These are phyloP conservation scores for Lentinus tigrinus DNA, from an alignment of 768 basidiomycete species.

Conservation along the genomic window DNA sequence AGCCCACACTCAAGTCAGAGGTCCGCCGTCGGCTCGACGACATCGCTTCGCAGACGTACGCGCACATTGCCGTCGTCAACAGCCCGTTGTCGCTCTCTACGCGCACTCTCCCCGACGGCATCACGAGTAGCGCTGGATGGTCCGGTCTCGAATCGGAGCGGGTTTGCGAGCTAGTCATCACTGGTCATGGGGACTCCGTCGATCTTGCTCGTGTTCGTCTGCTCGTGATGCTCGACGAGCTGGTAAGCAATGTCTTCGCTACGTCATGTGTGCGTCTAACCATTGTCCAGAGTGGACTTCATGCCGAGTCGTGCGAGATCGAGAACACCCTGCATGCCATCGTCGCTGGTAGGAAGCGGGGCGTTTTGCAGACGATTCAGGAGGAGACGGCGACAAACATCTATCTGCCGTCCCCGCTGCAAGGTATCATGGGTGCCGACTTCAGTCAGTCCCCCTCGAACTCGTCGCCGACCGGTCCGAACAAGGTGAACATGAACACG, in stretches of 20 bases:
- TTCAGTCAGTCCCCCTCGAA: conserved; percentile 38
- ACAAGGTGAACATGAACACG: conserved; percentile 63
- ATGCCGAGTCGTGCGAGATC: conserved; percentile 89
- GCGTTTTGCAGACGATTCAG: conserved; percentile 85
- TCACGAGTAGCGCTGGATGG: conserved; percentile 76
- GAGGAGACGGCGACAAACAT: conserved; percentile 98
- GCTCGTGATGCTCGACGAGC: conserved; percentile 91
- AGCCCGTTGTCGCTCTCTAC: conserved; percentile 73
- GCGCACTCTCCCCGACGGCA: conserved; percentile 74
- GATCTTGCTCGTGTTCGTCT: conserved; percentile 89
- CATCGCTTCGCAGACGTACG: conserved; percentile 88
- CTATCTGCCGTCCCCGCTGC: conserved; percentile 88
- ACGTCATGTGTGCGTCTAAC: conserved; percentile 8
- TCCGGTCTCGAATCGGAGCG: conserved; percentile 92
- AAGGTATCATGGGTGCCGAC: conserved; percentile 78
- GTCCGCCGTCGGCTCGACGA: conserved; percentile 88
- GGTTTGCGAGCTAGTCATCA: conserved; percentile 89
- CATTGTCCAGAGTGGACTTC: conserved; percentile 72
- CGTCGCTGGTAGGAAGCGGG: conserved; percentile 86
- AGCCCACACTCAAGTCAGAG: conserved; percentile 77
- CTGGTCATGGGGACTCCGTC: conserved; percentile 85
- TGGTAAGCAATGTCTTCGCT: conserved; percentile 53
- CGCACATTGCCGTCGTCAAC: conserved; percentile 93
- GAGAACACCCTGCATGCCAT: conserved; percentile 93
- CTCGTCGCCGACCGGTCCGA: conserved; percentile 35